Conservation (phyloP, 2,329 filamentous ascomycete species). For the Tolypocladium album region DNA sequence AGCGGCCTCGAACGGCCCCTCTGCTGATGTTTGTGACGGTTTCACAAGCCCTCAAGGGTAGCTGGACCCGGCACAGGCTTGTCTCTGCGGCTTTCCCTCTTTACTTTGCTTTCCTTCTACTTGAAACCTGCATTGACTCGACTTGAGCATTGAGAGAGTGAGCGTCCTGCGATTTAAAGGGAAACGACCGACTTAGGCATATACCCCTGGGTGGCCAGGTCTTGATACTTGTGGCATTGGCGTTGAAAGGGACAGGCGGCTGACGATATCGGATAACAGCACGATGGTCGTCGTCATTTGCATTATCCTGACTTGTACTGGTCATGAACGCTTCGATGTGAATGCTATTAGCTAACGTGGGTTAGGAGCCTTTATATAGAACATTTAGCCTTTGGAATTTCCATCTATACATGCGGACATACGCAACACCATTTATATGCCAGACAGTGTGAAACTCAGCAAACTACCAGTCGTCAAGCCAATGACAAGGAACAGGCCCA, state of each 20-base stretch:
- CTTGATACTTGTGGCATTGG: background rate
- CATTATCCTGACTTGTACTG: background rate
- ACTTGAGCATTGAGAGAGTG: background rate
- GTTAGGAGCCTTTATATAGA: background rate
- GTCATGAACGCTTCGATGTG: background rate
- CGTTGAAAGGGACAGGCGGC: background rate
- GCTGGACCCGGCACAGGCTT: too few relatives aligned
- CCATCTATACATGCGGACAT: background rate
- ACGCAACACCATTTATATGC: constrained; percentile 9
- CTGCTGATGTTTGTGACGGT: background rate
- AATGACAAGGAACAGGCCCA: constrained; percentile 80
- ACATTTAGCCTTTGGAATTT: background rate
- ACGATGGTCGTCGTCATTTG: background rate
- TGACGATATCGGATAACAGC: background rate
- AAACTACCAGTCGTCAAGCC: constrained; percentile 81
- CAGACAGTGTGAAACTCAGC: constrained; percentile 67
- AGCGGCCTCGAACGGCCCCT: background rate
- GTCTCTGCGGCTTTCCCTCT: background rate
- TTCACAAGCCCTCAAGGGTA: too few relatives aligned
- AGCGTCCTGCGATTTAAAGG: background rate
- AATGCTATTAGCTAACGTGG: background rate
- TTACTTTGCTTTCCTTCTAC: too few relatives aligned
- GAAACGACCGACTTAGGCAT: background rate
- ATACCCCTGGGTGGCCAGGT: background rate
- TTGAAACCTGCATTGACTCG: background rate